Evolutionary conservation across 805 yeast genomes (phyloP).

Genomic region (Hanseniaspora taiwanica): DNA sequence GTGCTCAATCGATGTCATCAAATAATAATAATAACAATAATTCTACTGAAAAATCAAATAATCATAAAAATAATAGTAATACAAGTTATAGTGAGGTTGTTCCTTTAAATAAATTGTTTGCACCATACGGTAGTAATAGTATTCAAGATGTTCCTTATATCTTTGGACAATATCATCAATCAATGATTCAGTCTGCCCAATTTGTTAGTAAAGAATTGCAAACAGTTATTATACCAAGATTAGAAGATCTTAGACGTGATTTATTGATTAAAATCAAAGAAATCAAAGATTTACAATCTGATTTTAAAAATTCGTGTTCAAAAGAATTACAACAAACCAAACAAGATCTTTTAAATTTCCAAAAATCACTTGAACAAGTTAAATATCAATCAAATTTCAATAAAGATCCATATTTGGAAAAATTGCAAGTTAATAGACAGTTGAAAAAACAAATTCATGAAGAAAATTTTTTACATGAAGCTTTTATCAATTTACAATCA

Average conservation of each 20-base stretch:
- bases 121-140: conserved; percentile 69
- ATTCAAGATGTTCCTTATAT: conserved; percentile 71
- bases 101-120: conserved; percentile 34
- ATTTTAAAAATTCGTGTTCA: conserved; percentile 64
- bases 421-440: conserved; percentile 59
- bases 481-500: conserved; percentile 71
- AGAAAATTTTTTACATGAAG: conserved; percentile 80
- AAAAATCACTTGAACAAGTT: conserved; percentile 53
- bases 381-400: conserved; percentile 32
- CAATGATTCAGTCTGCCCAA: conserved; percentile 45
- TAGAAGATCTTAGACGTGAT: conserved; percentile 62
- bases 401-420: conserved; percentile 74
- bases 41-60: neutral
- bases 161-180: conserved; percentile 50
- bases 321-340: conserved; percentile 61
- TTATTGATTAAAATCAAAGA: conserved; percentile 75
- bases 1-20: conserved; percentile 6
- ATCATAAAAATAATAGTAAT: conserved; percentile 16
- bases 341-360: conserved; percentile 37
- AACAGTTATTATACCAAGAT: conserved; percentile 47
- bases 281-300: conserved; percentile 67
- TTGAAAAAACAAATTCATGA: conserved; percentile 66
- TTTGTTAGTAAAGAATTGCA: conserved; percentile 47
- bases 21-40: conserved; percentile 7
- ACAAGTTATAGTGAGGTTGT: conserved; percentile 31